Base-by-base conservation (phyloP, 1,284 basidiomycete genomes). In the Naganishia liquefaciens region DNA sequence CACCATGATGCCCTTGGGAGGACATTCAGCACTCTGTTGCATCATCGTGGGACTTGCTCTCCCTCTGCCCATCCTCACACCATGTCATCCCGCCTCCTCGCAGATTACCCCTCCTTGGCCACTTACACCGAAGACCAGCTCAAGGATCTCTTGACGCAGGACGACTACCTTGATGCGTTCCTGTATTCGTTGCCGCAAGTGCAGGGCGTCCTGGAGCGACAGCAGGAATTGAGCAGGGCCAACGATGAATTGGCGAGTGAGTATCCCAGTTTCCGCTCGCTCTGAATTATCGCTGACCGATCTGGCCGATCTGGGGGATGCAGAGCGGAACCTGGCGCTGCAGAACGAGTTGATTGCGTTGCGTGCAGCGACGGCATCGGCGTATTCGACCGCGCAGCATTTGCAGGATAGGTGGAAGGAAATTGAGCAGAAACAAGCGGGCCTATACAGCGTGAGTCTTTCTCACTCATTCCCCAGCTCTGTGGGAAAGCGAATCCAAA, bases 221-320 rank as follows among this genome's bases (percentile, higher is more conserved):
- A 93, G 69, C 81, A 87, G 23, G 87, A 89, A 67, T 82, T 94
- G 0, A 87, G 90, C 5, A 81, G 84, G 72, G 89, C 90, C 39
- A 95, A 95, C 71, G 88, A 92, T 70, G 83, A 86, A 11, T 86
- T 94, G 46, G 91, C 91, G 5, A 83, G 91, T 93, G 73, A 69
- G 89, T 82, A 21, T 4, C 15, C 4, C 27, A 25, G 17, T 37
- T 9, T 37, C 33, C 13, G 2, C 33, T 3, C 13, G 33, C 30
- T 33, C 5, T 10, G 30, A 5, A 5, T 49, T 44, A 49, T 19
- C 9, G n/a, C 40, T 30, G 43, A 19, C 43, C 27, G 13, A 1
- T 28, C 53, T 27, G 17, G 28, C 53, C n/a, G n/a, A n/a, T n/a
- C n/a, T n/a, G 7, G 17, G 28, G 19, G 43, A 6, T 39, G 5